A percentile compares a stretch with the other conserved stretches of the same genome.
Evolutionary conservation across 257 asterid species (phyloP).

Genomic region (Rubia yunnanensis): DNA sequence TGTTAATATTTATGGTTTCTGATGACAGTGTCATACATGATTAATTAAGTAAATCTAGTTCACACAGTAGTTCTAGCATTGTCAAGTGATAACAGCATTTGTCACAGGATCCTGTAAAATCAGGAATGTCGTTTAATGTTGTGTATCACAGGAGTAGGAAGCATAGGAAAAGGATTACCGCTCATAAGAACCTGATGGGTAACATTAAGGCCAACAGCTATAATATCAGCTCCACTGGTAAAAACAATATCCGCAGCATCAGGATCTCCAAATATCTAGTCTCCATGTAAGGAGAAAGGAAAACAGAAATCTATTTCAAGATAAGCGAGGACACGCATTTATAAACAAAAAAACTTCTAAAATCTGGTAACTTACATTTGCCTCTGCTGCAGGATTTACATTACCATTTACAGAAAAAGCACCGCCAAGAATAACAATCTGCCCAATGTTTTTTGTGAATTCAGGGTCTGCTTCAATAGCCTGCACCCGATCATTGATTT

Average conservation of each 20-base stretch:
- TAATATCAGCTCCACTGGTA: constrained; percentile 95
- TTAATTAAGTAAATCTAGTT: background rate
- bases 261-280: constrained; percentile 93
- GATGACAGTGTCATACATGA: too few relatives aligned
- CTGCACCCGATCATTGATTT: constrained; percentile 33
- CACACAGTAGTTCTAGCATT: background rate
- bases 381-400: constrained; percentile 98
- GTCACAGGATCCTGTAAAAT: too few relatives aligned
- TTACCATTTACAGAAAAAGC: constrained; percentile 95
- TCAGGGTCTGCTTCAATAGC: constrained; percentile 87
- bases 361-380: constrained; percentile 55
- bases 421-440: constrained; percentile 93
- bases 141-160: background rate
- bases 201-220: constrained; percentile 85
- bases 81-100: too few relatives aligned
- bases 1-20: too few relatives aligned
- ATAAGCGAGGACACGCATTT: background rate
- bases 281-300: constrained; percentile 15
- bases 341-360: background rate
- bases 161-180: constrained; percentile 35
- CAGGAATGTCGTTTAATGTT: background rate
- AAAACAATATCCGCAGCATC: constrained; percentile 97
- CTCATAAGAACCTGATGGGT: constrained; percentile 93
- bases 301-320: constrained; percentile 7
- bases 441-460: constrained; percentile 61